phyloP scores from a whole-genome alignment of 2,329 filamentous ascomycete genomes.

The Pestalotiopsis sp. region DNA sequence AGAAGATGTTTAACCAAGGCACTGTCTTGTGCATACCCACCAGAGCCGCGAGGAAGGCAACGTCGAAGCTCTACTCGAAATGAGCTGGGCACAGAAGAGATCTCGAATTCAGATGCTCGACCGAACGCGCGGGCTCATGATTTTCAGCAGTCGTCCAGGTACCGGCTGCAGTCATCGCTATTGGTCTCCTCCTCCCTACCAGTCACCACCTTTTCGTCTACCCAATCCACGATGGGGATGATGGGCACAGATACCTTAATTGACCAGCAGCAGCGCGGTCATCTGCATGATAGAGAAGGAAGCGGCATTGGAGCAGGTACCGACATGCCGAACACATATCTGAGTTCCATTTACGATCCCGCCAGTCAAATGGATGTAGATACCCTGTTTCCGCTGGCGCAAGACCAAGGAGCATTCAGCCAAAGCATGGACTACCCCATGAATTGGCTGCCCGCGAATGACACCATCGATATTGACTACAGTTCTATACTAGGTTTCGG shows the following conservation, averaged over 20 bases:
- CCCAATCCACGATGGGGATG: background rate
- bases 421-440: background rate
- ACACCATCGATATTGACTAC: background rate
- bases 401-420: background rate
- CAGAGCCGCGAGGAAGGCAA: background rate
- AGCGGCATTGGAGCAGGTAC: background rate
- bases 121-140: background rate
- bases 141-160: background rate
- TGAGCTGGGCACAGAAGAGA: background rate
- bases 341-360: background rate
- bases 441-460: slow-evolving; percentile 2
- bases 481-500: slow-evolving; percentile 1
- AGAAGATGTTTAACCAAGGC: slow-evolving; percentile 25
- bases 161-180: background rate
- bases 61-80: background rate
- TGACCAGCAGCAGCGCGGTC: background rate
- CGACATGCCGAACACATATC: background rate
- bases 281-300: background rate
- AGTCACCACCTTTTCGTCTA: background rate
- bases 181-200: background rate
- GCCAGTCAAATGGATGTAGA: background rate
- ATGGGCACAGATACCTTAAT: background rate
- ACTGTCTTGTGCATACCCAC: slow-evolving; percentile 27
- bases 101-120: background rate
- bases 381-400: background rate